Evolutionary conservation across 495 filamentous ascomycete species (phyloP).

Genomic region (Halenospora varia): DNA sequence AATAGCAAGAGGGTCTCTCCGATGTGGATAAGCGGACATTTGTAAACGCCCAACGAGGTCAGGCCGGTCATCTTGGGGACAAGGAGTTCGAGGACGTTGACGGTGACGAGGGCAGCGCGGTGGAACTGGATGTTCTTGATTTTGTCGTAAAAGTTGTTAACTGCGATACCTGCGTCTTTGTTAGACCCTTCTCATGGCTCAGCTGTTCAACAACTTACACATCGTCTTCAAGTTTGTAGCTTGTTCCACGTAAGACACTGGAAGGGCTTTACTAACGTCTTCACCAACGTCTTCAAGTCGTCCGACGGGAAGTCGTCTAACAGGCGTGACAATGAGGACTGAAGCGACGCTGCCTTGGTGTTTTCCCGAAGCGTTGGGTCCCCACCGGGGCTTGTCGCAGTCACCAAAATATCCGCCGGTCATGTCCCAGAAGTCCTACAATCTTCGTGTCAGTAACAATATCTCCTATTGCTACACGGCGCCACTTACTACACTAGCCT

Average conservation of each 20-base stretch:
- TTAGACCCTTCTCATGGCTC: background rate
- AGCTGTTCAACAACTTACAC: conserved; percentile 9
- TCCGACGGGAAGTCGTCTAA: background rate
- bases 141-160: conserved; percentile 12
- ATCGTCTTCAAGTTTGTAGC: conserved; percentile 4
- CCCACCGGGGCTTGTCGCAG: background rate
- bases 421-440: background rate
- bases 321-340: background rate
- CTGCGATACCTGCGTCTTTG: background rate
- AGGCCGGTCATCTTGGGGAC: conserved; percentile 22
- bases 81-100: conserved; percentile 11
- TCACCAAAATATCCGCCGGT: background rate
- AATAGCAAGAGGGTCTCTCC: conserved; percentile 14
- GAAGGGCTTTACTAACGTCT: background rate
- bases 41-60: conserved; percentile 16
- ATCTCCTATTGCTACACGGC: too few species aligned
- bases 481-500: too few species aligned
- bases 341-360: background rate
- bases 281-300: too few species aligned
- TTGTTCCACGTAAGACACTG: conserved; percentile 1
- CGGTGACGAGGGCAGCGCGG: conserved; percentile 15
- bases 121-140: conserved; percentile 22
- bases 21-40: conserved; percentile 23
- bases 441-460: background rate
- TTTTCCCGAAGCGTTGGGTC: background rate